A percentile compares a stretch with the other conserved stretches of the same genome.
phyloP scores from a whole-genome alignment of 2,329 filamentous ascomycete genomes.

The Aquanectria penicillioides region DNA sequence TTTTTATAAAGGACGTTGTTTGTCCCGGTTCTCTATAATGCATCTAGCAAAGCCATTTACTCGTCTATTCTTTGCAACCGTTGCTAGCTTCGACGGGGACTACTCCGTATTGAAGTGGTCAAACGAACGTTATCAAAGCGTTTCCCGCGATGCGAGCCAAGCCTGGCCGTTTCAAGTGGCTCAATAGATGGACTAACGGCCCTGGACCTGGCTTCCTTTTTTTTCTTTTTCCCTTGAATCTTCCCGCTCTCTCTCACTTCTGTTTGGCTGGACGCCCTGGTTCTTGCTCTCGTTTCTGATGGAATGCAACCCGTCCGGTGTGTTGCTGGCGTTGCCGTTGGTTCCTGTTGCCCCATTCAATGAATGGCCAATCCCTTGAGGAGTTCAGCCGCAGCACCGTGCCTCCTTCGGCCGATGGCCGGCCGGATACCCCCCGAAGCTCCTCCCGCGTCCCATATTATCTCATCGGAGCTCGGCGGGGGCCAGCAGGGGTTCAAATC shows the following conservation, averaged over 20 bases:
- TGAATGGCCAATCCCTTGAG: not conserved
- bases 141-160: slow-evolving; percentile 23
- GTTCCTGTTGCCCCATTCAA: not conserved
- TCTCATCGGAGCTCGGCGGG: slow-evolving; percentile 9
- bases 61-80: not conserved
- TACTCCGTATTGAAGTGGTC: not conserved
- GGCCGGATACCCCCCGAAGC: not conserved
- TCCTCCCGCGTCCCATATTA: slow-evolving; percentile 4
- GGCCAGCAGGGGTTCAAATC: slow-evolving; percentile 11
- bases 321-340: not conserved
- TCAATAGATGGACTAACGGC: not conserved
- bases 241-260: too few relatives aligned
- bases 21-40: not conserved
- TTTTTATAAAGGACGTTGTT: not conserved
- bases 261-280: not conserved
- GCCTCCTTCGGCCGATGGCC: not conserved
- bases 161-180: slow-evolving; percentile 11
- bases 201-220: too few relatives aligned
- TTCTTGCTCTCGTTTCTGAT: not conserved
- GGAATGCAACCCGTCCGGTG: not conserved
- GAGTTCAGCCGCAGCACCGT: too few relatives aligned
- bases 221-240: too few relatives aligned
- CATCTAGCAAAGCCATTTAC: not conserved
- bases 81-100: not conserved
- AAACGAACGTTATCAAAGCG: slow-evolving; percentile 9